These are phyloP conservation scores for Saccharum hybrid DNA, from an alignment of 202 grass and related monocot genomes.

Conservation along the genomic window DNA sequence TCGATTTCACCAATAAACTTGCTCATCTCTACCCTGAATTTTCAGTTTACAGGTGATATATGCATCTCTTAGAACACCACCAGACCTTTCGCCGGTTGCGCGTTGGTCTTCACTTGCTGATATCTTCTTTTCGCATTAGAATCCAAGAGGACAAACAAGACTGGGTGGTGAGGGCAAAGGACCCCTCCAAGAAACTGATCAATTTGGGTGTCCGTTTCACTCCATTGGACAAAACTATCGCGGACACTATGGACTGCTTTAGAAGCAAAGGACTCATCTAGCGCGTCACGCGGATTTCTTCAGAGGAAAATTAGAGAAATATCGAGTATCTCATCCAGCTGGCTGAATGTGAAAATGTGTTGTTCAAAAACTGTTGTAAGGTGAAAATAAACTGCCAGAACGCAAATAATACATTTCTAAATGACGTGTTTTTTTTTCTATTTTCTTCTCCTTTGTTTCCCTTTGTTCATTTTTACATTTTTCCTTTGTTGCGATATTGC, in stretches of 20 bases:
- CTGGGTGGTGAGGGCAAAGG: conserved; percentile 53
- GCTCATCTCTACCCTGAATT: conserved; percentile 56
- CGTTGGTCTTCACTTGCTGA: conserved; percentile 1
- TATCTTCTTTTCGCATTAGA: conserved; percentile 17
- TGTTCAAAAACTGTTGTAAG: background rate
- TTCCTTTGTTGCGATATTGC: too few species aligned
- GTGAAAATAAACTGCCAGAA: background rate
- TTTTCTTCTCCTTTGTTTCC: too few species aligned
- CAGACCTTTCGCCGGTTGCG: background rate
- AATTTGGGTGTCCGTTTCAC: conserved; percentile 57
- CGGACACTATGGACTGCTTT: conserved; percentile 52
- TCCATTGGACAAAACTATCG: conserved; percentile 51
- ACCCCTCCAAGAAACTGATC: conserved; percentile 56
- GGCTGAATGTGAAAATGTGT: background rate
- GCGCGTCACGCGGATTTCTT: conserved; percentile 31
- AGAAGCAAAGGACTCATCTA: conserved; percentile 59
- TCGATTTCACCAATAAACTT: conserved; percentile 50
- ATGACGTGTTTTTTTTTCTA: too few species aligned
- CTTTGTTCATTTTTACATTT: too few species aligned
- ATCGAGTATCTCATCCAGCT: conserved; percentile 17
- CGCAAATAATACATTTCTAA: background rate
- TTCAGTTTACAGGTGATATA: conserved; percentile 45
- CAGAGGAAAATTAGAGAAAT: conserved; percentile 14
- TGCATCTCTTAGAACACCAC: too few species aligned
- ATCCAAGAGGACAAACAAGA: conserved; percentile 56